Base-by-base conservation (phyloP, 306 rosid genomes). In the Erythrophleum fordii region DNA sequence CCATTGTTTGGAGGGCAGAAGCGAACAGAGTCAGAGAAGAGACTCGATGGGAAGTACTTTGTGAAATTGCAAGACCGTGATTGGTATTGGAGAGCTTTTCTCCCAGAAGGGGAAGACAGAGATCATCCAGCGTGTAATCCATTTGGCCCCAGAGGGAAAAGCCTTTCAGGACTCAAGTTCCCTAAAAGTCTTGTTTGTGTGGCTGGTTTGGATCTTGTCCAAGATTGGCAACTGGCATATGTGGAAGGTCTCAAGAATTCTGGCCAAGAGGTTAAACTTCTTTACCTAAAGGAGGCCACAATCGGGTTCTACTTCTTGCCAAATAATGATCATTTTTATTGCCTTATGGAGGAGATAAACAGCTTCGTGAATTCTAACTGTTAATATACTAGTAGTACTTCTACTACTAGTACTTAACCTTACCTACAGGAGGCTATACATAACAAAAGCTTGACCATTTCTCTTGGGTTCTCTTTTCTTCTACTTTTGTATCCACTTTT, bases 221-320 rank as follows among this genome's bases (percentile, higher is more conserved):
- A 92, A 78, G 98, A 94, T 73, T 94, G 97, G 98, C 98, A 94
- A 80, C 79, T 94, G 83, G 88, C 85, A 41, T 94, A 94, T 80
- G 95, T 85, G 5, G 86, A 90, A 75, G 94, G 98, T 75, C 94
- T 94, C 7, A 46, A 77, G 85, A 87, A 83, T 6, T 85, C 85
- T 4, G 87, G 85, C 45, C 94, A 88, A 18, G 84, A 89, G 0
- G 95, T 90, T 26, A 92, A 90, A 61, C 95, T 90, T 70, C 92
- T 90, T 31, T 85, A 70, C 79, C 85, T 94, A 2, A 60, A 89
- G 82, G 89, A 92, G 79, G 98, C 98, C 12, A 94, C 98, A 6
- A 92, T 94, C 12, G 97, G 98, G 46, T 94, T 94, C 92, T 94
- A 94, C 90, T 94, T 94, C 97, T 83, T 94, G 83, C 98, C 98